These are phyloP conservation scores for Biscogniauxia marginata DNA, from an alignment of 2,329 filamentous ascomycete genomes.

Conservation along the genomic window DNA sequence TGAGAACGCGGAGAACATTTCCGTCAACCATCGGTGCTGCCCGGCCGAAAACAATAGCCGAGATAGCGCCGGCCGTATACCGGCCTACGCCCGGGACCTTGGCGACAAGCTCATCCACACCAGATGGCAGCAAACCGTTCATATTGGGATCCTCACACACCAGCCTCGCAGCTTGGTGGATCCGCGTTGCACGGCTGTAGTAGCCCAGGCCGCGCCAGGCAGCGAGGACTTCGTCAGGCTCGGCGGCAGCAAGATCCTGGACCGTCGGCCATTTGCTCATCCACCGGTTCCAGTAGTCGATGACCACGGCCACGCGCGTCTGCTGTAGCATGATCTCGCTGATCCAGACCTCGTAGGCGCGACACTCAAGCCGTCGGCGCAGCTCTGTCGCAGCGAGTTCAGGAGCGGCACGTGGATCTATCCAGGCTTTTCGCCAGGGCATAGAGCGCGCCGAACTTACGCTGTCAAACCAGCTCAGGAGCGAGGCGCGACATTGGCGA, in stretches of 20 bases:
- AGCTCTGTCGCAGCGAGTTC: slow-evolving; percentile 30
- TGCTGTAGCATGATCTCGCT: slow-evolving; percentile 68
- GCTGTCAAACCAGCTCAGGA: slow-evolving; percentile 53
- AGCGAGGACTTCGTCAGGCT: slow-evolving; percentile 54
- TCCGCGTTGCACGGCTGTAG: slow-evolving; percentile 61
- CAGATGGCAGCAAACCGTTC: slow-evolving; percentile 49
- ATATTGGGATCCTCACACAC: slow-evolving; percentile 43
- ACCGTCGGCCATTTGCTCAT: slow-evolving; percentile 61
- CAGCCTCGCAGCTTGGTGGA: slow-evolving; percentile 55
- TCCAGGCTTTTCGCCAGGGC: slow-evolving; percentile 60
- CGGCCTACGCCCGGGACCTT: slow-evolving; percentile 59
- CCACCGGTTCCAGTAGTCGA: slow-evolving; percentile 64
- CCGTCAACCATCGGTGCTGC: slow-evolving; percentile 62
- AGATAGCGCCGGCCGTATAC: slow-evolving; percentile 63
- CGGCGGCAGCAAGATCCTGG: slow-evolving; percentile 51
- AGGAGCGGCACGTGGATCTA: slow-evolving; percentile 39
- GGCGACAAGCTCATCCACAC: slow-evolving; percentile 44
- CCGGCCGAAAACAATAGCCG: slow-evolving; percentile 60
- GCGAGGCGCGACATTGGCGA: slow-evolving; percentile 32
- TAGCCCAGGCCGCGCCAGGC: slow-evolving; percentile 63
- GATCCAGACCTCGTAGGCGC: slow-evolving; percentile 67
- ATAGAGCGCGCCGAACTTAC: slow-evolving; percentile 48
- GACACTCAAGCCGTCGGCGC: slow-evolving; percentile 44
- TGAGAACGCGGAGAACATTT: slow-evolving; percentile 61
- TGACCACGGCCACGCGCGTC: slow-evolving; percentile 60